Evolutionary conservation across 73 alveolate genomes (phyloP).

Genomic region (Symbiodinium pilosum): DNA sequence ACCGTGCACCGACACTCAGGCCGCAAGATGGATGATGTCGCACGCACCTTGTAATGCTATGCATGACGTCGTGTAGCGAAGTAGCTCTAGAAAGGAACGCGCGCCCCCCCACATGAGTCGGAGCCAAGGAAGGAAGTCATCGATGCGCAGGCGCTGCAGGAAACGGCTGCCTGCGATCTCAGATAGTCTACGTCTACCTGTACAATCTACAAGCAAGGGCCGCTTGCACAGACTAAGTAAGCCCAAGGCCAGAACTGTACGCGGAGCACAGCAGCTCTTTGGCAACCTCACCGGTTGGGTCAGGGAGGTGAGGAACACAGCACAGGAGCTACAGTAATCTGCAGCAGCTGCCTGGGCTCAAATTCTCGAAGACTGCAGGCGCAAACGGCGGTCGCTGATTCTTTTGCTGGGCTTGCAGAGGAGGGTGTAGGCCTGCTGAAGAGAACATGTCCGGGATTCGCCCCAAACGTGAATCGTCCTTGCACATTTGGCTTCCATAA

Average conservation of each 20-base stretch:
- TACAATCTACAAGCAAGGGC: background rate
- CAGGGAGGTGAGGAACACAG: constrained; percentile 33
- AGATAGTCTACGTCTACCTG: background rate
- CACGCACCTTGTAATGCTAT: too few relatives aligned
- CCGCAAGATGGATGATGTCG: too few relatives aligned
- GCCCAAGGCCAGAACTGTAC: constrained; percentile 50
- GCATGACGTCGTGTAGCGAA: too few relatives aligned
- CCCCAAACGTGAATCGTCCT: background rate
- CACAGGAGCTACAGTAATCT: background rate
- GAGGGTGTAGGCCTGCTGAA: constrained; percentile 81
- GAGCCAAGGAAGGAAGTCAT: constrained; percentile 68
- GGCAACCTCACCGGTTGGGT: constrained; percentile 94
- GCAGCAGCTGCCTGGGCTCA: background rate
- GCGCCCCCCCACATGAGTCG: too few relatives aligned
- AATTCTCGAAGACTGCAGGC: background rate
- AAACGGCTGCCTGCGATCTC: constrained; percentile 45
- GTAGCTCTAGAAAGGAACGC: too few relatives aligned
- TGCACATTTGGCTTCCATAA: background rate
- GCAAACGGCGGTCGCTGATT: constrained; percentile 81
- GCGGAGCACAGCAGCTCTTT: constrained; percentile 72
- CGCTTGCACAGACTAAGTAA: background rate
- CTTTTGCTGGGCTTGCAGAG: constrained; percentile 76
- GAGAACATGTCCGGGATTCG: background rate
- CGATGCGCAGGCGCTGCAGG: constrained; percentile 88
- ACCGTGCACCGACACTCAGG: background rate